phyloP scores from a whole-genome alignment of 163 green algal genomes.

The Chlamydomonas reinhardtii region DNA sequence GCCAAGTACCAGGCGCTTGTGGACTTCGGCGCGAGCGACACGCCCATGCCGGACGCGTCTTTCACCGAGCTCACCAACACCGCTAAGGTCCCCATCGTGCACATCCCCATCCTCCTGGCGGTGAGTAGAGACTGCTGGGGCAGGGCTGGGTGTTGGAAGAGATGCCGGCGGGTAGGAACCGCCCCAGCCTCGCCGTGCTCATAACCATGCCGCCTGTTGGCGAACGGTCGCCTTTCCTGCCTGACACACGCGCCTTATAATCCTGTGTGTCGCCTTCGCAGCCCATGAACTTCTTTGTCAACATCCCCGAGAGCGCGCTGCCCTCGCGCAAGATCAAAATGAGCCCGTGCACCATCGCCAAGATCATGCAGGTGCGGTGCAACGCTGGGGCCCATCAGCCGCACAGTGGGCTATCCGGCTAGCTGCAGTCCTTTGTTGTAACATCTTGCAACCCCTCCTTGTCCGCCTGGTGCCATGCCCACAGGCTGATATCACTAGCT shows the following conservation, averaged over 20 bases:
- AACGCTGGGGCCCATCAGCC: background rate
- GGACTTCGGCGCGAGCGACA: slow-evolving; percentile 32
- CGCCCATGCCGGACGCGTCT: slow-evolving; percentile 24
- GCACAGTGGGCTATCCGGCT: no score
- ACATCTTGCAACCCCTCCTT: no score
- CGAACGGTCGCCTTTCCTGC: no score
- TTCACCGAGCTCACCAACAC: slow-evolving; percentile 35
- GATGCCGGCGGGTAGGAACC: no score
- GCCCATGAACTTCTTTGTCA: slow-evolving; percentile 56
- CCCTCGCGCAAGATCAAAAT: slow-evolving; percentile 18
- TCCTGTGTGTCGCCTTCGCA: background rate
- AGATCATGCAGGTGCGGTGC: slow-evolving; percentile 55
- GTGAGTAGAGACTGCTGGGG: background rate
- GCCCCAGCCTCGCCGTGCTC: no score
- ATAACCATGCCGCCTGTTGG: no score
- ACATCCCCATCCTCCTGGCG: slow-evolving; percentile 45
- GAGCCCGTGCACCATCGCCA: slow-evolving; percentile 46
- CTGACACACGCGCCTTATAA: no score
- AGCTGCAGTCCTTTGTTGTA: no score
- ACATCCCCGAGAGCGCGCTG: slow-evolving; percentile 33
- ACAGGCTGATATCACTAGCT: slow-evolving; percentile 40
- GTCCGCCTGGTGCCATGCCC: no score
- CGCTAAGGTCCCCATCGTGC: slow-evolving; percentile 32
- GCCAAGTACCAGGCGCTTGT: slow-evolving; percentile 20
- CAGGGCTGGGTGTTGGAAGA: no score